Base-by-base conservation (phyloP, 78 protist species). In the Emiliania huxleyi region DNA sequence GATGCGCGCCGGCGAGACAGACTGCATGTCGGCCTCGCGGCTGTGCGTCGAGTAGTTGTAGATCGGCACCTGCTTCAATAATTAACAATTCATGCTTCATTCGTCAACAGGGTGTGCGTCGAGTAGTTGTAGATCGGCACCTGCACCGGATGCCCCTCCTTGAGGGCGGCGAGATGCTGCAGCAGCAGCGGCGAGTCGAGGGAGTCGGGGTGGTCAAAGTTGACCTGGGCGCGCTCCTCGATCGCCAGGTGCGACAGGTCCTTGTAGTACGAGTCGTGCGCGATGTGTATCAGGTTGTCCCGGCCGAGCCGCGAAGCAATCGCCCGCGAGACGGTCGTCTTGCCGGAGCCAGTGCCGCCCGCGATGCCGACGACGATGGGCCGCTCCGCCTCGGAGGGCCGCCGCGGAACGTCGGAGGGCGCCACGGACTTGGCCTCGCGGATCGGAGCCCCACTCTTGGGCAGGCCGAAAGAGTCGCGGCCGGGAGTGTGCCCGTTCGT, bases 321-420 rank as follows among this genome's bases (percentile, higher is more conserved):
- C 33, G 85, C 44, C 35, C 23, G 2, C 1, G 85, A 45, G 46
- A 77, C 85, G n/a, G 85, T 77, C 26, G 85, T 77, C 46, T 77
- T 77, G 3, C 85, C 85, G 19, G 85, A 77, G 44, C 85, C 85
- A 1, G 85, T 77, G 44, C 85, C 85, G 46, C 85, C 85, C 19
- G 48, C 44, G 46, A 77, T 40, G 5, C 85, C 85, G 35, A 77
- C 85, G 49, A 77, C 23, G n/a, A 77, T 33, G 35, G 85, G 85
- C 46, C 62, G 62, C n/a, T n/a, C n/a, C n/a, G n/a, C n/a, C n/a
- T n/a, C n/a, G n/a, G n/a, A n/a, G n/a, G n/a, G n/a, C n/a, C n/a
- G n/a, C n/a, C n/a, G n/a, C n/a, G n/a, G n/a, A n/a, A n/a, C n/a
- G n/a, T n/a, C n/a, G n/a, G n/a, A n/a, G n/a, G n/a, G n/a, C n/a